Evolutionary conservation across 2,329 filamentous ascomycete species (phyloP), one percentile per base, ranked within the genome.

Genomic region (Sporothrix variecibatus): DNA sequence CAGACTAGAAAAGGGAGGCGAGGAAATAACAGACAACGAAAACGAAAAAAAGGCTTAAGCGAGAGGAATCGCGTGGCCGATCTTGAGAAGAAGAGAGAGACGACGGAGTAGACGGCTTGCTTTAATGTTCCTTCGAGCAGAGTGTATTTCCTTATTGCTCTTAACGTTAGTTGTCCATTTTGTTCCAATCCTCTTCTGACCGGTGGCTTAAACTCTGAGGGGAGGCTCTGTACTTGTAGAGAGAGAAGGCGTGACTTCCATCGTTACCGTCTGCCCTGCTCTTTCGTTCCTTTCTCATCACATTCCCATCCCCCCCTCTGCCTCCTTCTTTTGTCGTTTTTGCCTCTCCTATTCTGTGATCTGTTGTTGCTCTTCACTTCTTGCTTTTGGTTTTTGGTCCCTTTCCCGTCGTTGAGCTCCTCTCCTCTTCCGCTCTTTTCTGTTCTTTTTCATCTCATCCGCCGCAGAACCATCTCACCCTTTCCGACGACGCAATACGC

Each of bases 211-310:
- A 2, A 28, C 46, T n/a, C n/a, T 56, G 2, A 56, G n/a, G n/a
- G 9, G 26, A 56, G 51, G 51, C 51, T 56, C 51, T 56, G 51
- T 12, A 28, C 9, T 43, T 64, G 60, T 23, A 26, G 20, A 43
- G 23, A 67, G 38, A 40, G 9, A 38, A 31, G 28, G 38, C 8
- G 26, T 12, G 17, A 51, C 26, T 23, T 26, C 17, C 26, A 51
- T 34, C 43, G 65, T n/a, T 51, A 17, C n/a, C 31, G n/a, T 28
- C 23, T 34, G 23, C 53, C 23, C 69, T 62, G 38, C 53, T 62
- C 38, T 26, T 40, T 62, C 43, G 76, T 43, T 75, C 64, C 53
- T 67, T 23, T 53, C 20, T 38, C 56, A 12, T 64, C 38, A 67
- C 64, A 43, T 71, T 71, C 15, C 2, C 23, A 8, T 58, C 43